A percentile compares a stretch with the other conserved stretches of the same genome.
These are phyloP conservation scores for Pestalotiopsis sp. DNA, from an alignment of 2,329 filamentous ascomycete species.

Conservation along the genomic window DNA sequence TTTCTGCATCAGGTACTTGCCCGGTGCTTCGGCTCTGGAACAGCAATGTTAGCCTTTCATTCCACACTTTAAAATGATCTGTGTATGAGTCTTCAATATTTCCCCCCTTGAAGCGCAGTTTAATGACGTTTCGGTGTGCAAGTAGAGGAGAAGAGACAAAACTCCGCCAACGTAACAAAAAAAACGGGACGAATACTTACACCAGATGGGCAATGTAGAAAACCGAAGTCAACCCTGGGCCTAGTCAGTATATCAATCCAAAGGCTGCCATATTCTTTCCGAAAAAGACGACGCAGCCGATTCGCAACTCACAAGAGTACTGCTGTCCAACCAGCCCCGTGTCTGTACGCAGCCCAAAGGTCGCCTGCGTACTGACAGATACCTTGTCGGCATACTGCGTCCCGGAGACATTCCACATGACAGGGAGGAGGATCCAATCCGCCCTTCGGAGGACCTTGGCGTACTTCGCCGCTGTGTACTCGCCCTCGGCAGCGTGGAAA, in stretches of 20 bases:
- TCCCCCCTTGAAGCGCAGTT: neutral
- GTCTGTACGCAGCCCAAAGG: conserved; percentile 30
- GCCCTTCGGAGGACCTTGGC: conserved; percentile 29
- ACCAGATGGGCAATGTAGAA: conserved; percentile 18
- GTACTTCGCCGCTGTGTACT: conserved; percentile 21
- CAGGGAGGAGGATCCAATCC: conserved; percentile 28
- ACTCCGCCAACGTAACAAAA: conserved; percentile 1
- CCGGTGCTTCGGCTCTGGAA: conserved; percentile 22
- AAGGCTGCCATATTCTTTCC: neutral
- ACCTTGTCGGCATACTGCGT: conserved; percentile 31
- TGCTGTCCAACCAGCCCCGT: conserved; percentile 28
- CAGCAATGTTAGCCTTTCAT: neutral
- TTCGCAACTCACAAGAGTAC: conserved; percentile 23
- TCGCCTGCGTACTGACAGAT: conserved; percentile 28
- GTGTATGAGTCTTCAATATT: too few species aligned
- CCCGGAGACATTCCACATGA: conserved; percentile 31
- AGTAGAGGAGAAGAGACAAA: too few species aligned
- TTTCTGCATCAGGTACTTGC: conserved; percentile 33
- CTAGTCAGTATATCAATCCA: conserved; percentile 20
- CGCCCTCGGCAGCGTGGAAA: neutral
- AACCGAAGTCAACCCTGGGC: neutral
- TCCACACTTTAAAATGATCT: neutral
- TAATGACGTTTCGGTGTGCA: neutral
- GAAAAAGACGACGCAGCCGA: neutral
- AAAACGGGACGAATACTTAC: conserved; percentile 29